A percentile compares a stretch with the other conserved stretches of the same genome.
phyloP scores from a whole-genome alignment of 345 rosid species.

The Eucalyptus erythrocorys region DNA sequence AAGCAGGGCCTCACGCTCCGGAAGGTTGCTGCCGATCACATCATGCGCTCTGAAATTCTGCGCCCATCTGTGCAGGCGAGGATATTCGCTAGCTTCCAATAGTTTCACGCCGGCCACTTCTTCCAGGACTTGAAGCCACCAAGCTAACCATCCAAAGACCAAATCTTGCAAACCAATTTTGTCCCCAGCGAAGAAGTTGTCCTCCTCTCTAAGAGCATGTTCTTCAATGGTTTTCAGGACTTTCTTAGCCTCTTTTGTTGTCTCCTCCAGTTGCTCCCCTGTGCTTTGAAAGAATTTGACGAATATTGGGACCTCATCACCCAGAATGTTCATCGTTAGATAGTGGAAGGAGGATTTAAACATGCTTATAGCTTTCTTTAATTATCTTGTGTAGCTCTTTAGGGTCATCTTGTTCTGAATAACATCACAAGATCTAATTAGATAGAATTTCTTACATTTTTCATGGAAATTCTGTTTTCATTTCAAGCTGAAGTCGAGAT shows the following conservation, averaged over 20 bases:
- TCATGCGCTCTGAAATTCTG: neutral
- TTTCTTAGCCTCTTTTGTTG: neutral
- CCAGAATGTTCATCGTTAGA: neutral
- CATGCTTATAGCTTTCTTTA: neutral
- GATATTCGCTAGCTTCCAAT: neutral
- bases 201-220: constrained; percentile 1
- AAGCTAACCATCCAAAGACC: neutral
- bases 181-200: constrained; percentile 4
- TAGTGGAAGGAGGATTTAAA: neutral
- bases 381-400: neutral
- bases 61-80: neutral
- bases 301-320: neutral
- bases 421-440: neutral
- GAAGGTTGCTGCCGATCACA: neutral
- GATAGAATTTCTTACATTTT: neutral
- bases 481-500: neutral
- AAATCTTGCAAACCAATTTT: neutral
- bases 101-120: neutral
- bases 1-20: neutral
- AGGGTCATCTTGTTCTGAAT: neutral
- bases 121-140: neutral
- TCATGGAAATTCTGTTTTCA: neutral
- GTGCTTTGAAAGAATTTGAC: neutral
- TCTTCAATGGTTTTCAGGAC: constrained; percentile 1
- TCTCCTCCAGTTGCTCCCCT: constrained; percentile 2